A percentile compares a stretch with the other conserved stretches of the same genome.
phyloP scores from a whole-genome alignment of 2,329 filamentous ascomycete genomes.

The Fusarium staphyleae region DNA sequence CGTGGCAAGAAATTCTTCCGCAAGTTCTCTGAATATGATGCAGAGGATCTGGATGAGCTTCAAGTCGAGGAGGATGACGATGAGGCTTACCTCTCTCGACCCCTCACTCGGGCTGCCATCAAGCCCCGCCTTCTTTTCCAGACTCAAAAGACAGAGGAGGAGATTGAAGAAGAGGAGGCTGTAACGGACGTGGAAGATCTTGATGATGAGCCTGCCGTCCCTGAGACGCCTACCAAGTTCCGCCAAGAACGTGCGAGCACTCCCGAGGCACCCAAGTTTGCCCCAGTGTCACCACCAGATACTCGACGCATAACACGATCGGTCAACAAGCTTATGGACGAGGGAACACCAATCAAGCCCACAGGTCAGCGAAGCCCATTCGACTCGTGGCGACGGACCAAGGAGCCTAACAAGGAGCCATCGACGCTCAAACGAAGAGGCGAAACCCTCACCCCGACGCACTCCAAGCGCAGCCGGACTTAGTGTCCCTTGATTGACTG shows the following conservation, averaged over 20 bases:
- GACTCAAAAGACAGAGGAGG: slow-evolving; percentile 53
- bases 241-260: slow-evolving; percentile 48
- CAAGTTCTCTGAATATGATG: slow-evolving; percentile 62
- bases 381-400: slow-evolving; percentile 72
- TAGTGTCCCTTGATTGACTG: slow-evolving; percentile 27
- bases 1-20: slow-evolving; percentile 82
- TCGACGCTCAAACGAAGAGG: slow-evolving; percentile 54
- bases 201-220: slow-evolving; percentile 37
- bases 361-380: slow-evolving; percentile 63
- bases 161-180: slow-evolving; percentile 65
- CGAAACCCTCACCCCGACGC: slow-evolving; percentile 42
- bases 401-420: slow-evolving; percentile 57
- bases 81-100: slow-evolving; percentile 48
- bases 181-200: slow-evolving; percentile 64
- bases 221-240: slow-evolving; percentile 51
- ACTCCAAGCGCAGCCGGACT: slow-evolving; percentile 48
- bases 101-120: slow-evolving; percentile 71
- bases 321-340: slow-evolving; percentile 56
- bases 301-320: slow-evolving; percentile 67
- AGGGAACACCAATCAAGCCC: slow-evolving; percentile 52
- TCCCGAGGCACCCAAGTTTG: slow-evolving; percentile 62
- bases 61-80: slow-evolving; percentile 48
- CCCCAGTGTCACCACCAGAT: slow-evolving; percentile 67
- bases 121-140: slow-evolving; percentile 78
- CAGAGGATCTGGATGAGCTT: slow-evolving; percentile 43